Evolutionary conservation across 169 alveolate genomes (phyloP).

Genomic region (Plasmodium coatneyi): DNA sequence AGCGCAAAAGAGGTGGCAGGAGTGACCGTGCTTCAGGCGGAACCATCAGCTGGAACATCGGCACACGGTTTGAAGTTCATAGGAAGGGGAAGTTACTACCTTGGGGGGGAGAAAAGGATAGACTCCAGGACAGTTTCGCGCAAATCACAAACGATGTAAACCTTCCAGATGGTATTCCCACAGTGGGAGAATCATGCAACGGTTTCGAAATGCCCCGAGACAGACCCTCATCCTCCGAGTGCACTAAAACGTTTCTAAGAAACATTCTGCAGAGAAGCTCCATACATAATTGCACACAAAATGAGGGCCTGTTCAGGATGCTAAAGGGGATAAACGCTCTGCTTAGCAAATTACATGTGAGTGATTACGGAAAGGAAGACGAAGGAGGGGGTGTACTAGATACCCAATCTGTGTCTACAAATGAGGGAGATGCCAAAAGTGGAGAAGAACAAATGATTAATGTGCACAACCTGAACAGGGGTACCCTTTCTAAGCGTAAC

Average conservation of each 20-base stretch:
- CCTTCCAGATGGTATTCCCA: background rate
- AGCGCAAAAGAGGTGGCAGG: background rate
- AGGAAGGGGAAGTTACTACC: background rate
- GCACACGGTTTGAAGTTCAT: background rate
- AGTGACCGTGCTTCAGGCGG: background rate
- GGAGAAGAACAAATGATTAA: background rate
- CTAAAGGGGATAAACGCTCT: constrained; percentile 24
- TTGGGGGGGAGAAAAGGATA: background rate
- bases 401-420: background rate
- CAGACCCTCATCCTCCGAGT: background rate
- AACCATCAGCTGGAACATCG: background rate
- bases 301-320: background rate
- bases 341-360: constrained; percentile 16
- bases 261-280: constrained; percentile 4
- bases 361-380: constrained; percentile 5
- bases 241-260: background rate
- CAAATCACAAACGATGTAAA: background rate
- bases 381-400: background rate
- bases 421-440: background rate
- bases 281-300: constrained; percentile 31
- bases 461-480: background rate
- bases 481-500: background rate
- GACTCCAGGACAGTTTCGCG: background rate
- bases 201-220: background rate
- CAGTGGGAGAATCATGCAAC: background rate